Evolutionary conservation across 345 rosid genomes (phyloP).

Genomic region (Eucalyptus pauciflora): DNA sequence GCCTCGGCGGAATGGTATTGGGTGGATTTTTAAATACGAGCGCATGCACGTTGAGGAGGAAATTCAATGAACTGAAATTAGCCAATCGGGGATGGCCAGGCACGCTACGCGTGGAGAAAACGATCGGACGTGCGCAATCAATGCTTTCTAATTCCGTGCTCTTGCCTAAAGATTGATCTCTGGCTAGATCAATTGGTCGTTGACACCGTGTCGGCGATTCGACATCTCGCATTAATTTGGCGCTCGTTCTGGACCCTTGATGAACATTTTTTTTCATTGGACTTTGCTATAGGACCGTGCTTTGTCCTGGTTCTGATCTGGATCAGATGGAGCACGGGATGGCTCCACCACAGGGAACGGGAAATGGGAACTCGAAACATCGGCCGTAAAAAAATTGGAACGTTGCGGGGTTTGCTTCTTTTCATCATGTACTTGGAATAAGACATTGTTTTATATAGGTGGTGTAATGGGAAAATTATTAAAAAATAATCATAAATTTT

Average conservation of each 20-base stretch:
- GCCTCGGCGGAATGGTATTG: background rate
- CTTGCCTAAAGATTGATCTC: background rate
- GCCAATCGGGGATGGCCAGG: too few relatives aligned
- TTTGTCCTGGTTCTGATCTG: background rate
- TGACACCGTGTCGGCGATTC: background rate
- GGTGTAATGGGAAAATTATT: too few relatives aligned
- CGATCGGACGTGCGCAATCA: background rate
- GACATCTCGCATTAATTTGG: background rate
- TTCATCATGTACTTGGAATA: background rate
- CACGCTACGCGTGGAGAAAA: background rate
- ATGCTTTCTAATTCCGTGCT: background rate
- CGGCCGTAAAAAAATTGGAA: background rate
- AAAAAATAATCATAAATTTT: too few relatives aligned
- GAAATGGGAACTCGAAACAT: background rate
- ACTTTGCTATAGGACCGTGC: background rate
- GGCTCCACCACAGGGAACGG: background rate
- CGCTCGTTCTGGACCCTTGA: background rate
- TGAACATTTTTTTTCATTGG: background rate
- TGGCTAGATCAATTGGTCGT: background rate
- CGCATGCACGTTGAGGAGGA: background rate
- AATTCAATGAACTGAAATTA: too few relatives aligned
- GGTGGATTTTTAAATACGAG: background rate
- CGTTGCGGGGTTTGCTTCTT: background rate
- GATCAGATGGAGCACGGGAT: background rate
- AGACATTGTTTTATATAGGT: background rate